A percentile compares a stretch with the other conserved stretches of the same genome.
phyloP scores from a whole-genome alignment of 768 basidiomycete genomes.

The Favolaschia claudopus region DNA sequence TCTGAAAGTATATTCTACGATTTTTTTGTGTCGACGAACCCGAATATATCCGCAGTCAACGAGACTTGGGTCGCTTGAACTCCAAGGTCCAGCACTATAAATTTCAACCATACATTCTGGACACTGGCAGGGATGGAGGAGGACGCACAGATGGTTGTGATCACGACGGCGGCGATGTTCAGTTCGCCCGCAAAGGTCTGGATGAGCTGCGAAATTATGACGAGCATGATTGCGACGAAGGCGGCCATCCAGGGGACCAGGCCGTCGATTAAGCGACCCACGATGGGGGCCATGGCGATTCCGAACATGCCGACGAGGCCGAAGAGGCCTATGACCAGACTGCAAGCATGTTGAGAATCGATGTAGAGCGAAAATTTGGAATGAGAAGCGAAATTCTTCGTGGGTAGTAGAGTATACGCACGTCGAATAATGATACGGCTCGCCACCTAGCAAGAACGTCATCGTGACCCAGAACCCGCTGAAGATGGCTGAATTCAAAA shows the following conservation, averaged over 20 bases:
- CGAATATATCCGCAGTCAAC: constrained; percentile 48
- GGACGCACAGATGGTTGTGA: constrained; percentile 52
- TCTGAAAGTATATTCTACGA: too few relatives aligned
- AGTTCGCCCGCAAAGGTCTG: constrained; percentile 59
- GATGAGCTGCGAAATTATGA: constrained; percentile 51
- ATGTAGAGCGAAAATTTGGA: too few relatives aligned
- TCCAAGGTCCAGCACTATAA: constrained; percentile 51
- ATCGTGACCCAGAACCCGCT: constrained; percentile 56
- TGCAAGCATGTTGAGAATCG: too few relatives aligned
- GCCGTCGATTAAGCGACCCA: constrained; percentile 60
- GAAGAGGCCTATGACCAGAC: constrained; percentile 63
- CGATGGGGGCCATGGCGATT: constrained; percentile 57
- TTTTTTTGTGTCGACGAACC: too few relatives aligned
- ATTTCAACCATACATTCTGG: background rate
- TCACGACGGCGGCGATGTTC: constrained; percentile 57
- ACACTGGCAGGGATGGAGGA: background rate
- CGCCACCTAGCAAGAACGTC: constrained; percentile 66
- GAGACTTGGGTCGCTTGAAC: constrained; percentile 63
- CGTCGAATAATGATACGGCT: constrained; percentile 66
- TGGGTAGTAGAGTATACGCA: constrained; percentile 27
- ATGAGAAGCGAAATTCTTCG: too few relatives aligned
- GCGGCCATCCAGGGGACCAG: constrained; percentile 67
- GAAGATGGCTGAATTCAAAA: constrained; percentile 49
- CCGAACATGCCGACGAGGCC: constrained; percentile 63
- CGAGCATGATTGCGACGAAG: constrained; percentile 47